These are phyloP conservation scores for Panaeolus papilionaceus DNA, from an alignment of 768 basidiomycete species.

Conservation along the genomic window DNA sequence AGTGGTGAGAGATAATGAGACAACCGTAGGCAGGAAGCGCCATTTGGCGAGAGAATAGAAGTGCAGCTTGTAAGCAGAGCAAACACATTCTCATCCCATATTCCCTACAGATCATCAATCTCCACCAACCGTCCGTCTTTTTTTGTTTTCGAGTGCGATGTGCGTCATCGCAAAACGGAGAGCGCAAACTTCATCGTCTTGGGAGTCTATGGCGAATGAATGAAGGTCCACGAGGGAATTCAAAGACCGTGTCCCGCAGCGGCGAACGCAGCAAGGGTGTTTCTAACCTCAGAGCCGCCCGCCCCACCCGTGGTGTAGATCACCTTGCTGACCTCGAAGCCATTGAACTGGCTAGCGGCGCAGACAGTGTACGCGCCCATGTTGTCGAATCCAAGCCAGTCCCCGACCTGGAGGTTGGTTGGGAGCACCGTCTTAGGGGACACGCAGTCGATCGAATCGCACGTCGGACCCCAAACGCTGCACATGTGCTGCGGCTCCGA, in stretches of 20 bases:
- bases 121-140: not conserved
- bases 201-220: slow-evolving; percentile 3
- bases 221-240: slow-evolving; percentile 57
- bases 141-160: not conserved
- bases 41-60: not conserved
- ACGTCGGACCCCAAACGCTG: slow-evolving; percentile 98
- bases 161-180: not conserved
- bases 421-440: slow-evolving; percentile 69
- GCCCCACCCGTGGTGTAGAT: slow-evolving; percentile 75
- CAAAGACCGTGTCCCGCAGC: slow-evolving; percentile 45
- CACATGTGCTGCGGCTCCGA: slow-evolving; percentile 51
- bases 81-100: not conserved
- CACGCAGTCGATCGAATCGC: slow-evolving; percentile 97
- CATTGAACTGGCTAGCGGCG: slow-evolving; percentile 91
- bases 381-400: slow-evolving; percentile 97
- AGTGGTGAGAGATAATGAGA: not conserved
- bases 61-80: not conserved
- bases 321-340: slow-evolving; percentile 79
- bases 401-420: slow-evolving; percentile 79
- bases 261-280: slow-evolving; percentile 56
- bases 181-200: slow-evolving; percentile 7
- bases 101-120: slow-evolving; percentile 5
- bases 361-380: slow-evolving; percentile 99
- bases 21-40: not conserved
- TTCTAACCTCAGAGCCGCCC: slow-evolving; percentile 43